Base-by-base conservation (phyloP, 257 asterid species). In the Fraxinus pennsylvanica region DNA sequence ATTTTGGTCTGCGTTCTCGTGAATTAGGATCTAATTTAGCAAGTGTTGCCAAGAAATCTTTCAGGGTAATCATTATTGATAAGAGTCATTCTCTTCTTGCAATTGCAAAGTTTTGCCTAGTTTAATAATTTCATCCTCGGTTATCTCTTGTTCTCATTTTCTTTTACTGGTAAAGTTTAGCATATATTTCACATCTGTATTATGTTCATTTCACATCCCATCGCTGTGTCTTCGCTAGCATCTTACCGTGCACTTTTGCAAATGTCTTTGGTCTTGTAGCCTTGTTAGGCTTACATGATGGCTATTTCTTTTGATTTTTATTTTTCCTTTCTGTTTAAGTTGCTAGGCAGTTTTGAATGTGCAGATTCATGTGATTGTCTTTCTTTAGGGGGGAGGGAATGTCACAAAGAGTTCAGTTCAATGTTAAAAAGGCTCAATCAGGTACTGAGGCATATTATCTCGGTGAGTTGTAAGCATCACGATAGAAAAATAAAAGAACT, bases 11-110 rank as follows among this genome's bases (percentile, higher is more conserved):
- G 74, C 36, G 38, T 21, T 68, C 76, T 68, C 30, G 72, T 57
- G 73, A 22, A 70, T n/a, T 77, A 36, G 76, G 76, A 72, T 70
- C 67, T 72, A 52, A 57, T 54, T 74, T 75, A 77, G 50, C 74
- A 63, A 27, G 13, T 25, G 68, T 54, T 54, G 25, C 21, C 65
- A 54, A 54, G 8, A 54, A 15, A 54, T 54, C 9, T 54, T 54
- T 54, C 27, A 54, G 9, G 25, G 25, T 54, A 54, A 13, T 45
- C 35, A 70, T 29, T 72, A 0, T 68, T 36, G 7, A 45, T 25
- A 4, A 57, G 72, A 71, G 43, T 6, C 50, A 30, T 43, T 76
- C 12, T 21, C 36, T 72, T 81, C n/a, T 47, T 67, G 67, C 21
- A 35, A 68, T 45, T 71, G 36, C 39, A 72, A 39, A 39, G 59